Evolutionary conservation across 495 filamentous ascomycete genomes (phyloP), one percentile per base, ranked within the genome.

Genomic region (Trichoderma erinaceum): DNA sequence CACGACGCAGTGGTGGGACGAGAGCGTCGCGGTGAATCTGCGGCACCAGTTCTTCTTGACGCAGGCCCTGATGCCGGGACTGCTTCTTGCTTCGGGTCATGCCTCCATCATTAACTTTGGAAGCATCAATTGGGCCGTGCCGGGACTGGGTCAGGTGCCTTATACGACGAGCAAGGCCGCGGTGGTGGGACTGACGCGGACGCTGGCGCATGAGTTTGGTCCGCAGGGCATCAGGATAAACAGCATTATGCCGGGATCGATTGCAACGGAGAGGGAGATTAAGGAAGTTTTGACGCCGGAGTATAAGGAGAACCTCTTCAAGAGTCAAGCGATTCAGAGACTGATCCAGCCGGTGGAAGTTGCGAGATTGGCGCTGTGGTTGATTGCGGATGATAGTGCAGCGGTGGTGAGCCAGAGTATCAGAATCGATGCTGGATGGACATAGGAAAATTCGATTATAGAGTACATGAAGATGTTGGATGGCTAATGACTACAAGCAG

Each of bases 41-140:
- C 75, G 76, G 2, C 76, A 78, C 44, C 72, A 75, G 52, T 78
- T 78, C 71, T 78, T 83, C 74, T 69, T 78, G 35, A 78, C 80
- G 48, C 82, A 82, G 67, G 75, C 85, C 68, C 65, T 87, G 38
- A 68, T 73, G 35, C 75, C 75, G n/a, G 79, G 78, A 21, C 76
- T 76, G 74, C 25, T 61, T 13, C 68, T 69, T 52, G 64, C 50
- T 41, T 64, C 68, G 4, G 71, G 73, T 7, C 68, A 67, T 8
- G 82, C 79, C 0, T 85, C 82, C 68, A 84, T 89, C 69, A 83
- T 89, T 41, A 87, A 85, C 75, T 83, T 83, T 66, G 74, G 81
- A 2, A 84, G 82, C 67, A 79, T 85, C 63, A 78, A 80, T 11
- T 87, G 86, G 29, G 21, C 85, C 21, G 74, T 75, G 38, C 85